Percentiles rank a stretch among this genome's conserved stretches.
Conservation (phyloP, 2,329 filamentous ascomycete species). For the Colletotrichum sp. region DNA sequence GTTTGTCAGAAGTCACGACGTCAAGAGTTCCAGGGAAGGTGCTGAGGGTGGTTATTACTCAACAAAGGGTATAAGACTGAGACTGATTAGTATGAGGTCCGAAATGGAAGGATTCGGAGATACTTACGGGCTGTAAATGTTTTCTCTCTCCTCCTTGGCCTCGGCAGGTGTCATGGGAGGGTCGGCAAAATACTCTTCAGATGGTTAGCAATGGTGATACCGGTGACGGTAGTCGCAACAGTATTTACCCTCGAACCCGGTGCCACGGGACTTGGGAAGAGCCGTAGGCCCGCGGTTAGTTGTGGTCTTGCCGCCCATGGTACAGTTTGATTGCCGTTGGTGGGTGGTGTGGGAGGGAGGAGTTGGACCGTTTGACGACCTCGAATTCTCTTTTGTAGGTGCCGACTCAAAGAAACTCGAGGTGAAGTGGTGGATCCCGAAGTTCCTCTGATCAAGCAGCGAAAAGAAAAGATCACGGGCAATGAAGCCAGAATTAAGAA, state of each 20-base stretch:
- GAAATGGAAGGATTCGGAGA: neutral
- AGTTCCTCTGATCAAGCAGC: neutral
- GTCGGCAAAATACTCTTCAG: conserved; percentile 77
- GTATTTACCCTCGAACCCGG: conserved; percentile 71
- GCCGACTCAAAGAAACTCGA: accelerated
- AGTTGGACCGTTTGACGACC: neutral
- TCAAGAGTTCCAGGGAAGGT: neutral
- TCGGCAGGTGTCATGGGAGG: conserved; percentile 77
- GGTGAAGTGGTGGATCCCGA: neutral
- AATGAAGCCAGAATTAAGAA: neutral
- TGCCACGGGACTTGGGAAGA: conserved; percentile 51
- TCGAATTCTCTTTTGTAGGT: neutral
- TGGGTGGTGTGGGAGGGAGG: neutral
- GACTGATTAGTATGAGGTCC: neutral
- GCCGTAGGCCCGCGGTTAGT: conserved; percentile 42
- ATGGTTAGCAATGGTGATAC: neutral
- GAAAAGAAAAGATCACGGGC: neutral
- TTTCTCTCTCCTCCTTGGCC: conserved; percentile 63
- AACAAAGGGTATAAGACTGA: conserved; percentile 55
- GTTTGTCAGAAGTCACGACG: neutral
- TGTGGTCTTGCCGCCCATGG: conserved; percentile 15
- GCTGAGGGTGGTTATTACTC: conserved; percentile 47
- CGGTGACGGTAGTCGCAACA: neutral
- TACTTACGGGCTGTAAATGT: conserved; percentile 72
- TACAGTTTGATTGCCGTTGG: neutral